Base-by-base conservation (phyloP, 2,329 filamentous ascomycete genomes). In the Aspergillus sp. region DNA sequence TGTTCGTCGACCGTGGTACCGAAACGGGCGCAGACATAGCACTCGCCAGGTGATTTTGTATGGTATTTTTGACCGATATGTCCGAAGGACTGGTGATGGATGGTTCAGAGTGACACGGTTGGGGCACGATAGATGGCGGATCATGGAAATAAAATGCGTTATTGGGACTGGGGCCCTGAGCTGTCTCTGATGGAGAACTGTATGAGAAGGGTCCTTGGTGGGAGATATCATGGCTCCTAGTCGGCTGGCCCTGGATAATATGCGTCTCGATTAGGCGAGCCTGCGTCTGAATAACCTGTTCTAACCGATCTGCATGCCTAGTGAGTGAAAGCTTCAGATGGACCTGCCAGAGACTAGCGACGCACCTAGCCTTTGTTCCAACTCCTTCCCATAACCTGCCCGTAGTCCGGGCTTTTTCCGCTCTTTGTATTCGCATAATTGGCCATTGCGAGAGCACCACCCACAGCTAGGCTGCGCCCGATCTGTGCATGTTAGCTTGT, bases 361-460 rank as follows among this genome's bases (percentile, higher is more conserved):
- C 71, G 49, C 70, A 79, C 77, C 76, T 42, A 91, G 82, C 39
- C 89, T 84, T 68, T 90, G 87, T 73, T 91, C 89, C 27, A 91
- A 77, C 74, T 91, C 89, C 58, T 88, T 84, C 15, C 89, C 89
- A 72, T 91, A 91, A 2, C 86, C 86, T 66, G 86, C 83, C 30
- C 84, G 79, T 39, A 84, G 80, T 2, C 88, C 88, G 7, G 88
- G 87, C 72, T 90, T 90, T 77, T 90, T 89, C 44, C 88, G 81
- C 68, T 89, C 88, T 62, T 85, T 86, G 71, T 90, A 90, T 71
- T 89, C 85, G 71, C 88, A 90, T 44, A 81, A 67, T 64, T 88
- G 85, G 60, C 83, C 83, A 73, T 90, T 89, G 54, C 88, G 84
- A 53, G 85, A 77, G 72, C 88, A 91, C 88, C 88, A 90, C 21